These are phyloP conservation scores for Sphaerostilbella broomeana DNA, from an alignment of 2,329 filamentous ascomycete species.

Conservation along the genomic window DNA sequence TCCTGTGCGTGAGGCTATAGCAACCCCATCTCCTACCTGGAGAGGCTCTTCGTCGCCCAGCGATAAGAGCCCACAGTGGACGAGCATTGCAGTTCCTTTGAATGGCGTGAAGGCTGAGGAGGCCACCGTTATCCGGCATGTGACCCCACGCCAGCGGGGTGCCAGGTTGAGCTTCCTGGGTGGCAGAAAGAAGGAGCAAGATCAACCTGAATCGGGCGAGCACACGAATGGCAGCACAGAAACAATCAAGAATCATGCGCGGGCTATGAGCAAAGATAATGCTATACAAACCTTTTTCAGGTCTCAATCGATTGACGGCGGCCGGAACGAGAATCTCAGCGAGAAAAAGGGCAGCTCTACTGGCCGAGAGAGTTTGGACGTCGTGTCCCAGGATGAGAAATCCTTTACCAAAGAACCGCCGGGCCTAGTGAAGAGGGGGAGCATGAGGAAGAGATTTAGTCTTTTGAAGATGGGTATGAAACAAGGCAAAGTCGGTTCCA, in stretches of 20 bases:
- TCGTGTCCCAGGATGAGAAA: constrained; percentile 19
- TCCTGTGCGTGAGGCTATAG: constrained; percentile 34
- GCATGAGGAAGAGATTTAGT: constrained; percentile 72
- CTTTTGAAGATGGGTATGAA: constrained; percentile 70
- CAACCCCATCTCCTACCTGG: constrained; percentile 39
- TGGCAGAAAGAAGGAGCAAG: constrained; percentile 41
- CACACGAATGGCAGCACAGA: constrained; percentile 26
- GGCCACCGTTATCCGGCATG: constrained; percentile 42
- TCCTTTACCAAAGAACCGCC: constrained; percentile 26
- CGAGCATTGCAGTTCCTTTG: constrained; percentile 28
- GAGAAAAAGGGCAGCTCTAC: constrained; percentile 19
- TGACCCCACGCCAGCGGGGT: constrained; percentile 46
- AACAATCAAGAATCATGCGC: constrained; percentile 26
- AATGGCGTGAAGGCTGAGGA: constrained; percentile 39
- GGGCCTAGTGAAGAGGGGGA: constrained; percentile 44
- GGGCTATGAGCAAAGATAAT: constrained; percentile 25
- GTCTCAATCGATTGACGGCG: constrained; percentile 28
- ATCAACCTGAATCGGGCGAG: constrained; percentile 22
- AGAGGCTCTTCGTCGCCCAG: constrained; percentile 44
- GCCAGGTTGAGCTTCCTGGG: constrained; percentile 52
- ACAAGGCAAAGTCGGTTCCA: constrained; percentile 46
- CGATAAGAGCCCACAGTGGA: constrained; percentile 28
- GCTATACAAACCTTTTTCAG: constrained; percentile 38
- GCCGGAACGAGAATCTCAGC: constrained; percentile 16
- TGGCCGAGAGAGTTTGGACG: constrained; percentile 25